Base-by-base conservation (phyloP, 1,284 basidiomycete genomes). In the Melampsora americana region DNA sequence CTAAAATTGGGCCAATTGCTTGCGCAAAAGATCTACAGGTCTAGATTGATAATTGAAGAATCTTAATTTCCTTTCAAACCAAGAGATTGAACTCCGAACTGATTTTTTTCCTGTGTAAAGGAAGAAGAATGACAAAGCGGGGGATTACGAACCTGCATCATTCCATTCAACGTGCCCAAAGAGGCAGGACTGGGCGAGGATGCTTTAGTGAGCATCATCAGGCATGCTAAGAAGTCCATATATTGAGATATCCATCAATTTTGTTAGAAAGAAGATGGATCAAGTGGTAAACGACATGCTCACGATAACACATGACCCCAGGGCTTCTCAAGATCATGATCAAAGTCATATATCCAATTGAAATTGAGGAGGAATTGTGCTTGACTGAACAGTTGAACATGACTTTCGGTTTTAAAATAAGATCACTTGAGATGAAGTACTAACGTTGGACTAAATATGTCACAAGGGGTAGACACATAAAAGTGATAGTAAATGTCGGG, bases 241-340 rank as follows among this genome's bases (percentile, higher is more conserved):
- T 14, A 42, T 2, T 42, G 11, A 42, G 42, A 11, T 42, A 42
- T 42, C 7, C 0, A 42, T 42, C 2, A 42, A 11, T 42, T 14
- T 42, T 14, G 42, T 42, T 14, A 14, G 14, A 42, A 42, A 42
- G 14, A 42, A 12, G 12, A 42, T 14, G n/a, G n/a, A 42, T 12
- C 11, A 42, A 42, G 42, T 42, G 42, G 0, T 12, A 14, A 14
- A 42, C 42, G 14, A 42, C 12, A n/a, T 35, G 35, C 69, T 56
- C 30, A 74, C 71, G 62, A 32, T 66, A 74, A 42, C 71, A 74
- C 71, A 74, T 74, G 4, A 66, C 53, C 7, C 48, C 32, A 20
- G 71, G 71, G 26, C 71, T 66, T 28, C 71, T 35, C 6, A 74
- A 32, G 16, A 66, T 39, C 46, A 74, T 39, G 1, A 74, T 39